These are phyloP conservation scores for Fusarium paranaense DNA, from an alignment of 2,329 filamentous ascomycete genomes.

Conservation along the genomic window DNA sequence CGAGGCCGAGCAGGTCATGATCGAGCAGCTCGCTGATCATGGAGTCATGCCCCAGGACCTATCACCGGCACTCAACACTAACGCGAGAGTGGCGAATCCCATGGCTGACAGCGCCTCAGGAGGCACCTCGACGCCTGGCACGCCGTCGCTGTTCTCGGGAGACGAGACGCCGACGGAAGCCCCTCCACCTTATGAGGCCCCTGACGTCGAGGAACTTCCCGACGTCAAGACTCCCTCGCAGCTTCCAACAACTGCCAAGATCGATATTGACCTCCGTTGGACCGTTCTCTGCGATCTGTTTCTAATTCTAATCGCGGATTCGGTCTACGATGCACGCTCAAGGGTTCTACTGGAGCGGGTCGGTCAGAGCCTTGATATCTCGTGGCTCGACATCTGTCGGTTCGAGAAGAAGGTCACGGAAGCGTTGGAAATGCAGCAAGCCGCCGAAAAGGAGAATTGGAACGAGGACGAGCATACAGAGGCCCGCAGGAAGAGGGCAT, in stretches of 20 bases:
- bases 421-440: slow-evolving; percentile 96
- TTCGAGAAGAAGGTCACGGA: slow-evolving; percentile 98
- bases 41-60: slow-evolving; percentile 88
- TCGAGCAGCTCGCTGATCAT: slow-evolving; percentile 94
- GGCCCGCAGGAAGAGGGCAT: slow-evolving; percentile 80
- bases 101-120: slow-evolving; percentile 67
- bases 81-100: slow-evolving; percentile 92
- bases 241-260: slow-evolving; percentile 81
- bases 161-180: slow-evolving; percentile 62
- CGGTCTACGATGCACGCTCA: slow-evolving; percentile 90
- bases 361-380: slow-evolving; percentile 81
- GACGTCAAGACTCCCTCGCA: slow-evolving; percentile 86
- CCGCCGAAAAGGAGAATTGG: slow-evolving; percentile 95
- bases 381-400: slow-evolving; percentile 92
- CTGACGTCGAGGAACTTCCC: slow-evolving; percentile 77
- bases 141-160: slow-evolving; percentile 35
- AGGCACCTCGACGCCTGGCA: slow-evolving; percentile 33
- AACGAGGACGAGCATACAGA: slow-evolving; percentile 97
- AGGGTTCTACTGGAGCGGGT: slow-evolving; percentile 86
- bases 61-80: slow-evolving; percentile 88
- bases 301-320: slow-evolving; percentile 95
- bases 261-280: slow-evolving; percentile 97
- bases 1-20: slow-evolving; percentile 94
- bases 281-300: slow-evolving; percentile 97
- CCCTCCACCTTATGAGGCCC: slow-evolving; percentile 71